These are phyloP conservation scores for Cladosporium austrohemisphaericum DNA, from an alignment of 2,329 filamentous ascomycete genomes.

Conservation along the genomic window DNA sequence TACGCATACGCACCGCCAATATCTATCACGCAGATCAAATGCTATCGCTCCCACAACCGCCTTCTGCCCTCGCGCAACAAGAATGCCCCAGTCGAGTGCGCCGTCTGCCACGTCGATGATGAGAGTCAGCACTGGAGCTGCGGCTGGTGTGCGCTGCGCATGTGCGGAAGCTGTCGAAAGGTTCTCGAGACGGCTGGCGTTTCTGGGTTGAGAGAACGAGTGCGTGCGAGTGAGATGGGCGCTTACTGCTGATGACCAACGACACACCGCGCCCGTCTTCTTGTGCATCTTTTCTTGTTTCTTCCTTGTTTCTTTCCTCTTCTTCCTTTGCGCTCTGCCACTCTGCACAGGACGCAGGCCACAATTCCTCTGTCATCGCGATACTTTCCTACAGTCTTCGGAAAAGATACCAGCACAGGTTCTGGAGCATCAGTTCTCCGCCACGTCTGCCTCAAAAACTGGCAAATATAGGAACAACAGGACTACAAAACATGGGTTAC, in stretches of 20 bases:
- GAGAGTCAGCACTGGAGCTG: slow-evolving; percentile 30
- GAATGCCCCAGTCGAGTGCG: slow-evolving; percentile 33
- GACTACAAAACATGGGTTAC: neutral
- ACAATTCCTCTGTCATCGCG: too few species aligned
- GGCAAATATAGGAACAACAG: neutral
- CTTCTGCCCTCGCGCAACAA: slow-evolving; percentile 30
- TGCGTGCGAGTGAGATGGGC: slow-evolving; percentile 19
- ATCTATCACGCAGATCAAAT: slow-evolving; percentile 28
- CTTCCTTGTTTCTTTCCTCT: neutral
- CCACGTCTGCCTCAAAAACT: neutral
- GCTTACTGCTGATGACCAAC: neutral
- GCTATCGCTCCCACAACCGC: slow-evolving; percentile 27
- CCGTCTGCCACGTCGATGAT: slow-evolving; percentile 33
- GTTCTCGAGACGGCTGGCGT: slow-evolving; percentile 24
- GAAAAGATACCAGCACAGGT: slow-evolving; percentile 1
- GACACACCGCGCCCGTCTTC: too few species aligned
- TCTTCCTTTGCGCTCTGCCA: neutral
- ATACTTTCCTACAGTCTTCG: too few species aligned
- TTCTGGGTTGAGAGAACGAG: slow-evolving; percentile 22
- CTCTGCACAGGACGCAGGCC: neutral
- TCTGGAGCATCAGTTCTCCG: neutral
- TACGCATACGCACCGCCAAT: slow-evolving; percentile 31
- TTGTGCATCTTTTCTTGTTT: neutral
- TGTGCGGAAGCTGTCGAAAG: slow-evolving; percentile 29
- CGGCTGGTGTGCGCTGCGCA: slow-evolving; percentile 31